phyloP scores from a whole-genome alignment of 306 rosid genomes.

The Rubus idaeus region DNA sequence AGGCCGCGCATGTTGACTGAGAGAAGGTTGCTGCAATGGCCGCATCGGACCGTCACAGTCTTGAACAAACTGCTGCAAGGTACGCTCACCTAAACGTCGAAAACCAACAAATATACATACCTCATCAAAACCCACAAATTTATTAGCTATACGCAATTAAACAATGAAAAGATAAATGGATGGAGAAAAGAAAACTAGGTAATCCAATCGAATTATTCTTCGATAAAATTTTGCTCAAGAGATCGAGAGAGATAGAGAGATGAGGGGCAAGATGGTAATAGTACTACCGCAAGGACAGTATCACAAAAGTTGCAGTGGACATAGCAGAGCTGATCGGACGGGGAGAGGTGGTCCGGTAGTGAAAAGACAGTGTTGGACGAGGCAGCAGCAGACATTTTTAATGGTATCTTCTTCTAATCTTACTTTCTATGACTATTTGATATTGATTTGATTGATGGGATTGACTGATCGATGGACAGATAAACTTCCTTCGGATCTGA shows the following conservation, averaged over 20 bases:
- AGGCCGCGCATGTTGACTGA: constrained; percentile 76
- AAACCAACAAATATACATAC: not conserved
- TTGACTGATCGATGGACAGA: constrained; percentile 55
- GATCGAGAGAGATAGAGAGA: not conserved
- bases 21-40: constrained; percentile 94
- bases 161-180: not conserved
- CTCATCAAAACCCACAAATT: not conserved
- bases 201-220: not conserved
- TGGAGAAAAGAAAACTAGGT: not conserved
- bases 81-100: constrained; percentile 72
- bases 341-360: constrained; percentile 67
- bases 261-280: not conserved
- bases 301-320: constrained; percentile 96
- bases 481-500: constrained; percentile 50
- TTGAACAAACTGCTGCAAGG: constrained; percentile 83
- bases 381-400: constrained; percentile 23
- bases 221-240: not conserved
- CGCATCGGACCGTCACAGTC: constrained; percentile 93
- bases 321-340: constrained; percentile 95
- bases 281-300: constrained; percentile 78
- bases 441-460: constrained; percentile 85
- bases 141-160: not conserved
- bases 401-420: constrained; percentile 7
- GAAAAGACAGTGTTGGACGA: constrained; percentile 66
- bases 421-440: constrained; percentile 29